Base-by-base conservation (phyloP, 768 basidiomycete species). In the Dendrothele bispora region DNA sequence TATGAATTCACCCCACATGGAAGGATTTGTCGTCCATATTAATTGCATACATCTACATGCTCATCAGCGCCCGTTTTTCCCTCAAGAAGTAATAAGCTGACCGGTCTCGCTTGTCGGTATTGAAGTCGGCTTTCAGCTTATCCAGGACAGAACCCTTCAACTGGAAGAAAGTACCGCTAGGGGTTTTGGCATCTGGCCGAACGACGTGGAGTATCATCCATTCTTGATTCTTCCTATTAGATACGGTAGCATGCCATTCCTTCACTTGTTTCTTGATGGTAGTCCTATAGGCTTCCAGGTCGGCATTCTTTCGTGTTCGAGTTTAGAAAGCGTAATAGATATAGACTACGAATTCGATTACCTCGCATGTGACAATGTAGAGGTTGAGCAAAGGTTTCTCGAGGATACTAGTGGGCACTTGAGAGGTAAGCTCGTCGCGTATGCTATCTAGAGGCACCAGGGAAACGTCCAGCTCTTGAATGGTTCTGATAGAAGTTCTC, bases 91-190 rank as follows among this genome's bases (percentile, higher is more conserved):
- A n/a, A n/a, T n/a, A 30, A 18, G 57, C 63, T 36, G 48, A 89
- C 92, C 91, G 78, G 61, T 98, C 95, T 38, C 84, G 79, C 65
- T 90, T 95, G 52, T 91, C 91, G 0, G 75, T 60, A 57, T 97
- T 98, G 64, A 98, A 97, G 68, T 98, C 97, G 1, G 88, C 81
- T 65, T 79, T 88, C 39, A 99, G 78, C 67, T 92, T 95, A 64
- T 95, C 95, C 45, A 95, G 63, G 8, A 98, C 85, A 17, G 82
- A 86, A 45, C 85, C 80, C 67, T 86, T 94, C 61, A 90, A 79
- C 66, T 88, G 88, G 68, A 89, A 97, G 65, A 90, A 79, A 56
- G 82, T 84, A 12, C 79, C 81, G 34, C 78, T 71, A 12, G 72
- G 69, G 10, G 74, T 68, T 57, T 80, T 80, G 15, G 76, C 66